phyloP scores from a whole-genome alignment of 2,329 filamentous ascomycete genomes.

The Apiospora pterosperma region DNA sequence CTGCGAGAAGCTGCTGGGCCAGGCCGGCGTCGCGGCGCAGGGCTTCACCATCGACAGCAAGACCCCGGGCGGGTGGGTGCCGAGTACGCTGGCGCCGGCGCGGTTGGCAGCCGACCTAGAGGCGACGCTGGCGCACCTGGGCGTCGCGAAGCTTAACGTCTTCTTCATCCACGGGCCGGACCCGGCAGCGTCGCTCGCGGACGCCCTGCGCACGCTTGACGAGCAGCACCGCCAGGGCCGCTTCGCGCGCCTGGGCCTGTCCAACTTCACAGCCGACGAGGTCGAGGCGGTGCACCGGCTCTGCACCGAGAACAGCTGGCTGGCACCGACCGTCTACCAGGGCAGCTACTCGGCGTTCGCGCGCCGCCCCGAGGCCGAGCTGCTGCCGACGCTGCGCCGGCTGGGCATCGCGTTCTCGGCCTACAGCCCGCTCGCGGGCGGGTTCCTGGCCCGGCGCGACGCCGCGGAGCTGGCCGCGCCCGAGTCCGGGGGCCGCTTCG shows the following conservation, averaged over 20 bases:
- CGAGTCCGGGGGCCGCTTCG: conserved; percentile 6
- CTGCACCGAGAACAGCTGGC: conserved; percentile 36
- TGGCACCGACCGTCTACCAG: conserved; percentile 43
- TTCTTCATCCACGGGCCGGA: conserved; percentile 44
- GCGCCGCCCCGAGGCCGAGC: conserved; percentile 35
- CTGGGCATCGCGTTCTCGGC: conserved; percentile 40
- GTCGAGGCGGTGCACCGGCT: conserved; percentile 39
- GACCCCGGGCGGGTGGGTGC: background rate
- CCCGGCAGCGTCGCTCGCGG: conserved; percentile 36
- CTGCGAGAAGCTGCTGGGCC: conserved; percentile 16
- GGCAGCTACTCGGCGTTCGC: conserved; percentile 44
- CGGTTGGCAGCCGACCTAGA: background rate
- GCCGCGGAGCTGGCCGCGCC: background rate
- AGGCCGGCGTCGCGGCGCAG: conserved; percentile 8
- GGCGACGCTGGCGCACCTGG: background rate
- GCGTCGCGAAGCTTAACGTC: conserved; percentile 30
- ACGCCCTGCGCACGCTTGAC: conserved; percentile 38
- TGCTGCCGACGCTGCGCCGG: conserved; percentile 39
- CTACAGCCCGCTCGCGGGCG: conserved; percentile 27
- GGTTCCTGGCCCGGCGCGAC: conserved; percentile 6
- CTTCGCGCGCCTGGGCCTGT: conserved; percentile 41
- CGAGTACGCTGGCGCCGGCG: background rate
- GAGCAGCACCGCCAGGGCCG: conserved; percentile 36
- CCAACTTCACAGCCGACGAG: conserved; percentile 41
- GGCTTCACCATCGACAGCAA: conserved; percentile 23